Percentiles rank a stretch among this genome's conserved stretches.
Evolutionary conservation across 2,329 filamentous ascomycete genomes (phyloP).

Genomic region (Nectriaceae sp.): DNA sequence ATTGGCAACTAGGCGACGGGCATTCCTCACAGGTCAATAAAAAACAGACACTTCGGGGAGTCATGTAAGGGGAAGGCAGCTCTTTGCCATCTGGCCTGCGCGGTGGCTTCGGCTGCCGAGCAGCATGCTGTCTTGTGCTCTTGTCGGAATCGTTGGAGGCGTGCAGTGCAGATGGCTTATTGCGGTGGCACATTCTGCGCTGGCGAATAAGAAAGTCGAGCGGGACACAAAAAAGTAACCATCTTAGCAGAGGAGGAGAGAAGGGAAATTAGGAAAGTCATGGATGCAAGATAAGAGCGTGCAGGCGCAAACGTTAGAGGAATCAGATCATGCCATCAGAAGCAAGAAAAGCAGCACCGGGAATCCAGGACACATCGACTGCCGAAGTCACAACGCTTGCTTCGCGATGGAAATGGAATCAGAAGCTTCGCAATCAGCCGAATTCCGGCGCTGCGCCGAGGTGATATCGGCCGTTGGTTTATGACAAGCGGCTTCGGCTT

Average conservation of each 20-base stretch:
- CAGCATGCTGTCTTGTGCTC: background rate
- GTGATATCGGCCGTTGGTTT: too few species aligned
- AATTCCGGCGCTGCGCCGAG: too few species aligned
- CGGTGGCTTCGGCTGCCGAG: background rate
- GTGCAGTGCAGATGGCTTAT: background rate
- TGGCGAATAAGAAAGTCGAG: background rate
- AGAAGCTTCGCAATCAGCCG: too few species aligned
- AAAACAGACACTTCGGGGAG: background rate
- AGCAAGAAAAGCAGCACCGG: too few species aligned
- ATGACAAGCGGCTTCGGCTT: too few species aligned
- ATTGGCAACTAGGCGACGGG: background rate
- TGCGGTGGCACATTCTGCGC: background rate
- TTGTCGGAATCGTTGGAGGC: background rate
- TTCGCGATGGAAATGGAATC: too few species aligned
- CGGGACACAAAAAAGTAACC: background rate
- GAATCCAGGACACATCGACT: conserved; percentile 1
- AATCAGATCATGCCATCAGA: too few species aligned
- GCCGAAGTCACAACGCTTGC: too few species aligned
- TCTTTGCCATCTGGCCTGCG: background rate
- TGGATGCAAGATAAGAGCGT: background rate
- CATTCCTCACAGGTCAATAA: background rate
- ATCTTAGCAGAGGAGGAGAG: background rate
- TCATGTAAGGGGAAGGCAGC: background rate
- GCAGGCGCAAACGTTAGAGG: too few species aligned
- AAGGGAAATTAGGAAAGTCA: conserved; percentile 1